phyloP scores from a whole-genome alignment of 306 rosid species.

The Neltuma alba region DNA sequence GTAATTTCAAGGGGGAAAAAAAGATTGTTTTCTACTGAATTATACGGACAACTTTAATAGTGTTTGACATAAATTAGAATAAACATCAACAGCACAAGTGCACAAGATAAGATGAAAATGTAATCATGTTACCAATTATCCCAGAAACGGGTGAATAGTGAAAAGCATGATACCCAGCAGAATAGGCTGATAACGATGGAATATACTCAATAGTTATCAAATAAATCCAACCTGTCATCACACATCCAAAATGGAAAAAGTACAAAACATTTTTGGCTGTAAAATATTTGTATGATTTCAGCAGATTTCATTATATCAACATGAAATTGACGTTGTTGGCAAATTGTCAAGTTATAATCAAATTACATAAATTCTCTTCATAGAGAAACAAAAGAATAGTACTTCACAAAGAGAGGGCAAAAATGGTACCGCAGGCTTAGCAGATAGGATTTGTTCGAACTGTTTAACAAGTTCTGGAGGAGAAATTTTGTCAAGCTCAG shows the following conservation, averaged over 20 bases:
- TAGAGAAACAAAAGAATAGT: neutral
- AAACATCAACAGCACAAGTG: neutral
- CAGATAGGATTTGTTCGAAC: slow-evolving; percentile 58
- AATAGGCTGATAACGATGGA: neutral
- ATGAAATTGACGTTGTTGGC: slow-evolving; percentile 9
- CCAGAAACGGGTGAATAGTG: neutral
- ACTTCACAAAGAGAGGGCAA: neutral
- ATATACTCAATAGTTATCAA: neutral
- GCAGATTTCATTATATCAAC: neutral
- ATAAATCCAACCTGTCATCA: neutral
- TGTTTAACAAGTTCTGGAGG: slow-evolving; percentile 66
- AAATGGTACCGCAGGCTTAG: slow-evolving; percentile 55
- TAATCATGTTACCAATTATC: neutral
- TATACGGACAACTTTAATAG: neutral
- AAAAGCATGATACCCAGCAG: neutral
- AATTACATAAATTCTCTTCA: neutral
- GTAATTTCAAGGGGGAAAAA: no score
- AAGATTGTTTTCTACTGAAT: neutral
- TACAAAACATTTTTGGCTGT: neutral
- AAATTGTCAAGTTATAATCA: neutral
- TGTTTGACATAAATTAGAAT: neutral
- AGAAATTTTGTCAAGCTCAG: slow-evolving; percentile 52
- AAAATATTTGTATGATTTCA: neutral
- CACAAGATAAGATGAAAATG: neutral
- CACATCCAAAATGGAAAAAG: neutral